These are phyloP conservation scores for Moesziomyces aphidis DNA, from an alignment of 1,284 basidiomycete genomes.

Conservation along the genomic window DNA sequence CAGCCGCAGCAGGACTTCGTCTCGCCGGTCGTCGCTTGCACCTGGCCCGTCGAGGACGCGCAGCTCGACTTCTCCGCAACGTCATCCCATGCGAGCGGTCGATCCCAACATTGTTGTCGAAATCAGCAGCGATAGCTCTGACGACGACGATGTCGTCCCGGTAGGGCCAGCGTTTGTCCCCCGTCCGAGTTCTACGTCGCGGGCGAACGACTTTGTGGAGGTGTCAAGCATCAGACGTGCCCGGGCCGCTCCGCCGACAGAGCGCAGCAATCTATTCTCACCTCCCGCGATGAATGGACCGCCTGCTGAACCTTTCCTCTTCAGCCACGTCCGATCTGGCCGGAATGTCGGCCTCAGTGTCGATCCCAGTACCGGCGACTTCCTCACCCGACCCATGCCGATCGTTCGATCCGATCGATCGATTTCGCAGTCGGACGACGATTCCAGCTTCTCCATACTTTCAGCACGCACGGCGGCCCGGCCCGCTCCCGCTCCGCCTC, in stretches of 20 bases:
- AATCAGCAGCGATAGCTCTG: slow-evolving; percentile 44
- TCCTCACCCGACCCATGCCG: slow-evolving; percentile 33
- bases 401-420: slow-evolving; percentile 20
- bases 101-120: slow-evolving; percentile 22
- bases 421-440: slow-evolving; percentile 9
- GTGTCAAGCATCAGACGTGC: slow-evolving; percentile 20
- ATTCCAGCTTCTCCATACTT: slow-evolving; percentile 19
- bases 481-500: not conserved
- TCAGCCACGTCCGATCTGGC: not conserved
- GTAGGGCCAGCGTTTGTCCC: slow-evolving; percentile 2
- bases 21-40: not conserved
- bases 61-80: slow-evolving; percentile 2
- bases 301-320: slow-evolving; percentile 15
- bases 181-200: not conserved
- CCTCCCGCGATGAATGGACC: slow-evolving; percentile 10
- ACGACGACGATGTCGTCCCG: slow-evolving; percentile 18
- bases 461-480: slow-evolving; percentile 17
- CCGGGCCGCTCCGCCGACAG: not conserved
- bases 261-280: slow-evolving; percentile 21
- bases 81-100: not conserved
- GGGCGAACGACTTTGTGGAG: slow-evolving; percentile 19
- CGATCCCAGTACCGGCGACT: slow-evolving; percentile 30
- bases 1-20: not conserved
- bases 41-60: slow-evolving; percentile 6
- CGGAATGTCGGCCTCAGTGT: slow-evolving; percentile 28